Percentiles rank a stretch among this genome's conserved stretches.
These are phyloP conservation scores for Alternaria consortialis DNA, from an alignment of 2,329 filamentous ascomycete species.

Conservation along the genomic window DNA sequence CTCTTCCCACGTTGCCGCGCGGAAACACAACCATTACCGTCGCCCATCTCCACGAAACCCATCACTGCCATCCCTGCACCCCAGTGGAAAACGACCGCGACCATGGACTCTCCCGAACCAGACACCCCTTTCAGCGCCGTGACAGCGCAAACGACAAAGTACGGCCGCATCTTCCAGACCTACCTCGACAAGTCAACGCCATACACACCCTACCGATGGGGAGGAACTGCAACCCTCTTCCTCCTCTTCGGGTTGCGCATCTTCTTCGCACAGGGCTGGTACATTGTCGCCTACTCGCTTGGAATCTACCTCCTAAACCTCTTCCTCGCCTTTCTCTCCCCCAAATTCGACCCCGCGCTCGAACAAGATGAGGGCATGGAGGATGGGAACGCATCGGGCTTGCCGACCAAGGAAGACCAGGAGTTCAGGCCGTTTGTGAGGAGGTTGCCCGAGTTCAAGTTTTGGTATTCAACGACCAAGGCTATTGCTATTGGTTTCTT, in stretches of 20 bases:
- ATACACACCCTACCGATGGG: conserved; percentile 88
- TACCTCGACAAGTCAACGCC: conserved; percentile 94
- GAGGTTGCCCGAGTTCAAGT: conserved; percentile 97
- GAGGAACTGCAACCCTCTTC: conserved; percentile 79
- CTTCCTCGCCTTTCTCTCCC: conserved; percentile 97
- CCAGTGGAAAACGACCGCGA: conserved; percentile 13
- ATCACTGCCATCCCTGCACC: neutral
- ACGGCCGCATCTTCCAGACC: conserved; percentile 86
- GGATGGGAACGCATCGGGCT: conserved; percentile 77
- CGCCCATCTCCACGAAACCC: neutral
- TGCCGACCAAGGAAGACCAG: conserved; percentile 95
- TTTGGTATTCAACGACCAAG: conserved; percentile 95
- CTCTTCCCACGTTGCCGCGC: conserved; percentile 8
- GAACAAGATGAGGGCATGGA: conserved; percentile 97
- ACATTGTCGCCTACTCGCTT: conserved; percentile 97
- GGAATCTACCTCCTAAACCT: conserved; percentile 99
- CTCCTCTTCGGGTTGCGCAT: conserved; percentile 88
- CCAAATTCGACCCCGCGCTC: conserved; percentile 97
- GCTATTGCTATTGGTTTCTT: conserved; percentile 83
- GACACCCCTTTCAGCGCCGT: conserved; percentile 94
- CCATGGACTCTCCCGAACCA: conserved; percentile 86
- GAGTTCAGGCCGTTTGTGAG: conserved; percentile 98
- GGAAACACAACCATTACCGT: conserved; percentile 5
- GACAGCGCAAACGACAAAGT: conserved; percentile 80
- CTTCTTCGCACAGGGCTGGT: conserved; percentile 94